Conservation (phyloP, 352 stramenopile genomes). For the Phytophthora europaea region DNA sequence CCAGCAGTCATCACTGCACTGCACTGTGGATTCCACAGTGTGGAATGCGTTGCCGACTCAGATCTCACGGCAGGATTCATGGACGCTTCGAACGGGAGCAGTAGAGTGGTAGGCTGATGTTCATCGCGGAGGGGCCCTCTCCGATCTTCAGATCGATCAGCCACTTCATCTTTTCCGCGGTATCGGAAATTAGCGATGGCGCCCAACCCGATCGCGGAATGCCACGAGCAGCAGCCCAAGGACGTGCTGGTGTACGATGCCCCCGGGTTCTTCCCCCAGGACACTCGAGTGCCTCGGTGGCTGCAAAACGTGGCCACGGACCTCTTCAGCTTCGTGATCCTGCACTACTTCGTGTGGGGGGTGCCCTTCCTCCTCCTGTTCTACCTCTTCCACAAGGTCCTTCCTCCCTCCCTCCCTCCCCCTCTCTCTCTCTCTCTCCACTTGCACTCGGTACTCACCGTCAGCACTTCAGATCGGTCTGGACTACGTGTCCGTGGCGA, state of each 20-base stretch:
- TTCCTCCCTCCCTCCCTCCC: too few relatives aligned
- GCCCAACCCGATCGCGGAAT: constrained; percentile 13
- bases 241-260: constrained; percentile 44
- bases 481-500: constrained; percentile 42
- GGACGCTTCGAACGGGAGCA: background rate
- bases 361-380: constrained; percentile 43
- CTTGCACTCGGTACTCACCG: background rate
- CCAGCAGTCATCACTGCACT: too few relatives aligned
- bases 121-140: background rate
- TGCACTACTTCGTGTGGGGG: constrained; percentile 63
- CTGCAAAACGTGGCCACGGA: constrained; percentile 40
- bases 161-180: constrained; percentile 11
- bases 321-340: constrained; percentile 47
- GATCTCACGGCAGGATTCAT: background rate
- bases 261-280: constrained; percentile 39
- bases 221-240: constrained; percentile 5
- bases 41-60: background rate
- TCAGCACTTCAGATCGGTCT: constrained; percentile 28
- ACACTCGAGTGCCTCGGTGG: constrained; percentile 41
- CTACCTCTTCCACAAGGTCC: constrained; percentile 49
- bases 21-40: too few relatives aligned
- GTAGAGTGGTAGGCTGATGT: constrained; percentile 21
- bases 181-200: constrained; percentile 6
- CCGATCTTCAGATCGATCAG: background rate
- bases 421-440: too few relatives aligned